phyloP scores from a whole-genome alignment of 1,139 yeast species.

The Zygoascus sp. region DNA sequence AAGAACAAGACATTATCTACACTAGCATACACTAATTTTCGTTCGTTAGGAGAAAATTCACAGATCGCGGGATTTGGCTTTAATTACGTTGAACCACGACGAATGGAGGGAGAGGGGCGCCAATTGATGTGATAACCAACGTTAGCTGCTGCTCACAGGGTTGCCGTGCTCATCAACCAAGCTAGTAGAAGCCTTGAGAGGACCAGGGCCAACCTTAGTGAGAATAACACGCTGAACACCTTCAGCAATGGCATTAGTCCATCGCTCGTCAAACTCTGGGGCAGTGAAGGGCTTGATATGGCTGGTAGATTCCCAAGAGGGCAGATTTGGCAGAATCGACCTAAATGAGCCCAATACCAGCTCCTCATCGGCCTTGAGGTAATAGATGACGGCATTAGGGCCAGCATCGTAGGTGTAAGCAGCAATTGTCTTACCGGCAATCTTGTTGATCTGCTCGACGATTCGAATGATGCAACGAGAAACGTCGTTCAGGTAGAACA shows the following conservation, averaged over 20 bases:
- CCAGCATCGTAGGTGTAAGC: conserved; percentile 99
- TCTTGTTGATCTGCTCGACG: conserved; percentile 69
- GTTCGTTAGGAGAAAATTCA: too few relatives aligned
- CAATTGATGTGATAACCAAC: not conserved
- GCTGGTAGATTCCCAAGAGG: conserved; percentile 62
- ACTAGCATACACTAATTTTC: too few relatives aligned
- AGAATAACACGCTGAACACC: conserved; percentile 80
- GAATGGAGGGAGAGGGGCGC: too few relatives aligned
- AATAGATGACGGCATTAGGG: conserved; percentile 95
- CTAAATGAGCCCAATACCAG: conserved; percentile 44
- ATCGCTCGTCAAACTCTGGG: conserved; percentile 36
- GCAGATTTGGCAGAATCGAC: conserved; percentile 47
- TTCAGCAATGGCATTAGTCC: conserved; percentile 50
- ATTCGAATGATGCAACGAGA: conserved; percentile 81
- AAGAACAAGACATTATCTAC: not conserved
- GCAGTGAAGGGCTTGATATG: conserved; percentile 34
- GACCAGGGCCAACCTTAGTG: conserved; percentile 86
- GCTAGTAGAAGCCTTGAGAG: conserved; percentile 32
- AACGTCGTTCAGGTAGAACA: conserved; percentile 92
- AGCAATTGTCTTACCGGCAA: conserved; percentile 60
- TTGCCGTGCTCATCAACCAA: conserved; percentile 1
- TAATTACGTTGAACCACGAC: too few relatives aligned
- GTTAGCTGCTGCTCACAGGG: not conserved
- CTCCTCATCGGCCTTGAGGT: conserved; percentile 66
- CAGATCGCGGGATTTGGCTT: too few relatives aligned